Base-by-base conservation (phyloP, 495 filamentous ascomycete genomes). In the Trichocladium uniseriatum region DNA sequence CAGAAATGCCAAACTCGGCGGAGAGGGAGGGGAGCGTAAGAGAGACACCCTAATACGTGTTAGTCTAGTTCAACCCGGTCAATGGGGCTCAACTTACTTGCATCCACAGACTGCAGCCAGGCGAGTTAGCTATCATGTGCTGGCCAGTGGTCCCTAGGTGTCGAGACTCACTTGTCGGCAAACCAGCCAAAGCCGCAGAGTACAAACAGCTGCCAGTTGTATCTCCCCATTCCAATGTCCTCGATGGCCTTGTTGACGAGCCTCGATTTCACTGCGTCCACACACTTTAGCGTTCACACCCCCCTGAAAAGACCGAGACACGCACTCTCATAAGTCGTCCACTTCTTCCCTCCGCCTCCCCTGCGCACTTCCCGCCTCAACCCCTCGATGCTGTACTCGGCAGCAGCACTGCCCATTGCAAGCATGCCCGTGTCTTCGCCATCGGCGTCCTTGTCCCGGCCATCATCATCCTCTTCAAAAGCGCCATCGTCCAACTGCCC, bases 161-260 rank as follows among this genome's bases (percentile, higher is more conserved):
- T 32, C n/a, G 34, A 34, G 18, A 57, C 68, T 69, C 50, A 77
- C 71, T 79, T 79, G 53, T 79, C 76, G 1, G 73, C 73, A 60
- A 76, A 74, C 78, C 77, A 91, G 14, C 86, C 88, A 66, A 87
- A 91, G 0, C 88, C 88, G 52, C 84, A 88, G 0, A 94, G 74
- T 40, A 80, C 72, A 64, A 94, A 92, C 11, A 92, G 66, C 56
- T 86, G 75, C 86, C 84, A 91, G 58, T 94, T 86, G 56, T 92
- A 94, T 29, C 74, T 73, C 36, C 88, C 88, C 82, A 91, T 92
- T 6, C 87, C 87, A 54, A 92, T 90, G 62, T 91, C 87, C 49
- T 86, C 83, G 45, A 88, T 81, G 3, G 84, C 83, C 45, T 79
- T 77, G 62, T 87, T 90, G 48, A 89, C 77, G 43, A 82, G 70